Evolutionary conservation across 2,329 filamentous ascomycete genomes (phyloP).

Genomic region (Cladobotryum protrusum): DNA sequence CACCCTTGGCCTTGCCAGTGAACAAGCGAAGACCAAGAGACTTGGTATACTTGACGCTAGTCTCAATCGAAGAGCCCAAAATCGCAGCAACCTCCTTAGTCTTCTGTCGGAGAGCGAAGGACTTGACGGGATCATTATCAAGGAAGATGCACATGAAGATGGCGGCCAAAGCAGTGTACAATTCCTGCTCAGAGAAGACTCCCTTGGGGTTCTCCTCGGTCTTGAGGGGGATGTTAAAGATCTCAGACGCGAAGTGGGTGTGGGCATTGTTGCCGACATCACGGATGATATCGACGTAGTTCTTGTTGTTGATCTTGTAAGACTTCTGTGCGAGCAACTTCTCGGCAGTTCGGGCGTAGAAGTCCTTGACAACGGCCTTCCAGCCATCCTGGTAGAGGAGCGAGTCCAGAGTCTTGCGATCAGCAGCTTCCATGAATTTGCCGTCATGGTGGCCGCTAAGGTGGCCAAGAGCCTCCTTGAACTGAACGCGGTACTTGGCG

Average conservation of each 20-base stretch:
- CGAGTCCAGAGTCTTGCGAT: slow-evolving; percentile 46
- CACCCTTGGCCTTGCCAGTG: slow-evolving; percentile 44
- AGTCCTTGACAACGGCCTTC: slow-evolving; percentile 55
- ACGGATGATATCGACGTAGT: slow-evolving; percentile 64
- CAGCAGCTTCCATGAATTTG: slow-evolving; percentile 11
- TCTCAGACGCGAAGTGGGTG: slow-evolving; percentile 55
- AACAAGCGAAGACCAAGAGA: slow-evolving; percentile 37
- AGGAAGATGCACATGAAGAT: slow-evolving; percentile 62
- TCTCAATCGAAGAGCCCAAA: slow-evolving; percentile 56
- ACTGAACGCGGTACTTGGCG: slow-evolving; percentile 57
- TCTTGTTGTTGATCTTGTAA: slow-evolving; percentile 48
- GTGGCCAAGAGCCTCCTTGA: slow-evolving; percentile 56
- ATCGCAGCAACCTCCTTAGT: slow-evolving; percentile 51
- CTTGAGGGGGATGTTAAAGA: slow-evolving; percentile 63
- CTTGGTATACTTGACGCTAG: slow-evolving; percentile 56
- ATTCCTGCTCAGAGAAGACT: slow-evolving; percentile 47
- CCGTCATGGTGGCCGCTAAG: slow-evolving; percentile 28
- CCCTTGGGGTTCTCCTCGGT: slow-evolving; percentile 54
- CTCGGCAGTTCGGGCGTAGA: slow-evolving; percentile 58
- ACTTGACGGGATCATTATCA: slow-evolving; percentile 60
- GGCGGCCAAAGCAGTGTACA: slow-evolving; percentile 57
- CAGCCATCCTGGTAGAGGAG: slow-evolving; percentile 58
- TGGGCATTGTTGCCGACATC: slow-evolving; percentile 64
- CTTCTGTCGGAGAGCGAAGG: slow-evolving; percentile 56
- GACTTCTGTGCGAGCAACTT: slow-evolving; percentile 59